phyloP scores from a whole-genome alignment of 2,329 filamentous ascomycete genomes.

The Tolypocladium endophyticum region DNA sequence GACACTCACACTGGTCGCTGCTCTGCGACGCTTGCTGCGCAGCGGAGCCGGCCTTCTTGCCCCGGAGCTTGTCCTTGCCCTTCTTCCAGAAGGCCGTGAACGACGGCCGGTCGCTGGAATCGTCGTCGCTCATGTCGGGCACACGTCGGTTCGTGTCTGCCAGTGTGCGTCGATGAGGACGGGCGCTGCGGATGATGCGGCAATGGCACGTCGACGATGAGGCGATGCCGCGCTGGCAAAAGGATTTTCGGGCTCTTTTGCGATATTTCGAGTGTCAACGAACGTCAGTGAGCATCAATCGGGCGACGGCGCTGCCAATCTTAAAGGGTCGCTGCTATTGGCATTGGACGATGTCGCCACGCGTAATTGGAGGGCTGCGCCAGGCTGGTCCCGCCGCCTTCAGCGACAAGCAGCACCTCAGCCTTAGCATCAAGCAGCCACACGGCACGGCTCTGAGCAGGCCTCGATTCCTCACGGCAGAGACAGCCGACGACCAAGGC shows the following conservation, averaged over 20 bases:
- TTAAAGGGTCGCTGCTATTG: not conserved
- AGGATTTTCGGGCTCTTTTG: not conserved
- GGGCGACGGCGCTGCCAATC: not conserved
- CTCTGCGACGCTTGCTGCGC: not conserved
- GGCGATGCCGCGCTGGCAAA: not conserved
- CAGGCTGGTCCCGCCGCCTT: not conserved
- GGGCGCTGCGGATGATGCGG: not conserved
- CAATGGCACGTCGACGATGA: not conserved
- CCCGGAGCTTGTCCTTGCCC: conserved; percentile 22
- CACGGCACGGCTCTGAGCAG: too few relatives aligned
- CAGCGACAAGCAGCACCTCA: too few relatives aligned
- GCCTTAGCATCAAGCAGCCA: too few relatives aligned
- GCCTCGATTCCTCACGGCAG: too few relatives aligned
- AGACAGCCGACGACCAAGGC: too few relatives aligned
- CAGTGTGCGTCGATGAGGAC: not conserved
- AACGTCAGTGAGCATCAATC: not conserved
- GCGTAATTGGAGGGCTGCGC: not conserved
- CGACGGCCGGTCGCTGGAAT: conserved; percentile 24
- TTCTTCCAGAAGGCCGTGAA: conserved; percentile 37
- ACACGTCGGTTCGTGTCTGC: not conserved
- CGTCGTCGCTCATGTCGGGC: conserved; percentile 6
- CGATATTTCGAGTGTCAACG: not conserved
- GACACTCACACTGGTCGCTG: not conserved
- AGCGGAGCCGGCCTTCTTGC: not conserved
- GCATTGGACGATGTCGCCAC: not conserved